Evolutionary conservation across 2,329 filamentous ascomycete genomes (phyloP).

Genomic region (Phialophora expanda): DNA sequence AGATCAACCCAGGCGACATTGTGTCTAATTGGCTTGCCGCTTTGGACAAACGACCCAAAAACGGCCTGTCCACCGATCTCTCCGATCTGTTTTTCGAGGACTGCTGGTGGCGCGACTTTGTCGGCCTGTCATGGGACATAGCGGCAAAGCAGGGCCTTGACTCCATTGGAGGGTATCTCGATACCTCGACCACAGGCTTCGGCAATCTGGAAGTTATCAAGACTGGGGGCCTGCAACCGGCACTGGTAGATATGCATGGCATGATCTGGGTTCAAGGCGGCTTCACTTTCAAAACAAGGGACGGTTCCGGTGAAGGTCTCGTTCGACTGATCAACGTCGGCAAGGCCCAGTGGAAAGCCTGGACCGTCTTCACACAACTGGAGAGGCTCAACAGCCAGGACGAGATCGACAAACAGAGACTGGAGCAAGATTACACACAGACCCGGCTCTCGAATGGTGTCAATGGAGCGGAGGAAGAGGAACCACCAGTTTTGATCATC

Average conservation of each 20-base stretch:
- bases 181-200: conserved; percentile 11
- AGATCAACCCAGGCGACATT: conserved; percentile 6
- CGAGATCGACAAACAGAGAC: conserved; percentile 6
- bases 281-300: conserved; percentile 13
- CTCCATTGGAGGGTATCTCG: conserved; percentile 6
- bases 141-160: conserved; percentile 7
- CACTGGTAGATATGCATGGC: conserved; percentile 12
- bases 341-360: conserved; percentile 14
- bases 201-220: conserved; percentile 1
- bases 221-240: conserved; percentile 10
- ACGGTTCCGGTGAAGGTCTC: conserved; percentile 12
- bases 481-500: conserved; percentile 19
- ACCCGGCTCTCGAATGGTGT: neutral
- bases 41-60: conserved; percentile 7
- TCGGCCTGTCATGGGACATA: conserved; percentile 13
- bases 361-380: conserved; percentile 14
- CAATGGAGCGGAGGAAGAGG: conserved; percentile 5
- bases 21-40: conserved; percentile 17
- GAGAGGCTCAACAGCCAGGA: conserved; percentile 13
- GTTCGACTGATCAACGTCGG: conserved; percentile 16
- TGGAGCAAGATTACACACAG: conserved; percentile 12
- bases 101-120: conserved; percentile 18
- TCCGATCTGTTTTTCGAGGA: conserved; percentile 14
- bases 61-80: conserved; percentile 13
- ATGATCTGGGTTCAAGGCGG: conserved; percentile 14